Evolutionary conservation across 1,284 basidiomycete genomes (phyloP).

Genomic region (Rhodofomes roseus): DNA sequence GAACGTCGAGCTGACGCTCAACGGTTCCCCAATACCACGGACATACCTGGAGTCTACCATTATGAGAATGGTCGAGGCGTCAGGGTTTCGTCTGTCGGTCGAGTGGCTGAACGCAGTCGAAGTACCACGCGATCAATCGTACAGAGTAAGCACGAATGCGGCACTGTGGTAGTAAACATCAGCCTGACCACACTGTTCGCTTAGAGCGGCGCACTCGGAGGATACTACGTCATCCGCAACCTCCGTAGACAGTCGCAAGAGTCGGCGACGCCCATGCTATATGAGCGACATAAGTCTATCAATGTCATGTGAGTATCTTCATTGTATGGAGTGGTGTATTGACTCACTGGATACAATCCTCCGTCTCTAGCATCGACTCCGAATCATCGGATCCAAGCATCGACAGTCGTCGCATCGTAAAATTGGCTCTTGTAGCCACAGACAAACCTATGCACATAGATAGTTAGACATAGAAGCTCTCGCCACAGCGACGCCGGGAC

Average conservation of each 20-base stretch:
- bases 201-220: slow-evolving; percentile 45
- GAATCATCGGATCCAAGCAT: slow-evolving; percentile 31
- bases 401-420: slow-evolving; percentile 48
- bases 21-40: slow-evolving; percentile 40
- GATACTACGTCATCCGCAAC: slow-evolving; percentile 49
- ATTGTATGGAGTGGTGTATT: background rate
- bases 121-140: slow-evolving; percentile 36
- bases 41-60: slow-evolving; percentile 43
- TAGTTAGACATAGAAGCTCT: background rate
- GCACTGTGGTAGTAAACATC: background rate
- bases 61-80: slow-evolving; percentile 40
- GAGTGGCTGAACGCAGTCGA: slow-evolving; percentile 47
- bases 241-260: slow-evolving; percentile 39
- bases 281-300: slow-evolving; percentile 49
- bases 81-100: slow-evolving; percentile 39
- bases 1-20: slow-evolving; percentile 38
- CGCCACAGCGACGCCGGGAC: background rate
- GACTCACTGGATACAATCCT: background rate
- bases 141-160: slow-evolving; percentile 35
- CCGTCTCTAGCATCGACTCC: slow-evolving; percentile 41
- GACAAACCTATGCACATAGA: slow-evolving; percentile 29
- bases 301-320: slow-evolving; percentile 43
- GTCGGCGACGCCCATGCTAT: slow-evolving; percentile 31
- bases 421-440: slow-evolving; percentile 44
- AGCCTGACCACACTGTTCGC: background rate